These are phyloP conservation scores for Albifimbria verrucaria DNA, from an alignment of 2,329 filamentous ascomycete genomes.

Conservation along the genomic window DNA sequence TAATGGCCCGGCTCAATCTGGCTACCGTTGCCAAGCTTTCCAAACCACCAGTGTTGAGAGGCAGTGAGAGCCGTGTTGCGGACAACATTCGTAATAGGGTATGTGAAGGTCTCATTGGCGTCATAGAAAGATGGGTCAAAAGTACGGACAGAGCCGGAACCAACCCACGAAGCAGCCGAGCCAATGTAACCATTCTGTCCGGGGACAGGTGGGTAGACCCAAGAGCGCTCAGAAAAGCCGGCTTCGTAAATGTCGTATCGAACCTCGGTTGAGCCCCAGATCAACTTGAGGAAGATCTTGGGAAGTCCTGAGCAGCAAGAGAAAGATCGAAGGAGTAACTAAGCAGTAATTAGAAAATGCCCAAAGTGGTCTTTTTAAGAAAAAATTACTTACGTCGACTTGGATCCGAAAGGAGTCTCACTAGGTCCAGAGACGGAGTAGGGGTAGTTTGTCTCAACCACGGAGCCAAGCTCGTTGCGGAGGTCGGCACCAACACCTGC, in stretches of 20 bases:
- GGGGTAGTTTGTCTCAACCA: background rate
- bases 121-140: background rate
- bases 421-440: background rate
- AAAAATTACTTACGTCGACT: background rate
- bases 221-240: background rate
- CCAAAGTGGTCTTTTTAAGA: no score
- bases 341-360: no score
- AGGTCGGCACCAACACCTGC: slow-evolving; percentile 13
- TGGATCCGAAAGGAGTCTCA: background rate
- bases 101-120: background rate
- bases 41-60: slow-evolving; percentile 1
- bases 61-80: background rate
- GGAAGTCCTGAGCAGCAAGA: slow-evolving; percentile 9
- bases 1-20: background rate
- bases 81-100: background rate
- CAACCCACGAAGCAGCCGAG: background rate
- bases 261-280: background rate
- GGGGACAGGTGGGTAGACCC: background rate
- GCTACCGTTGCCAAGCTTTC: background rate
- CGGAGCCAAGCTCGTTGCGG: background rate
- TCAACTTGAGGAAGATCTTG: slow-evolving; percentile 3
- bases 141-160: background rate
- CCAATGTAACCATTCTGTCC: background rate
- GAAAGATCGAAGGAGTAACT: background rate
- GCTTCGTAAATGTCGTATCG: background rate